A percentile compares a stretch with the other conserved stretches of the same genome.
Evolutionary conservation across 2,329 filamentous ascomycete genomes (phyloP).

Genomic region (Lachnellula suecica): DNA sequence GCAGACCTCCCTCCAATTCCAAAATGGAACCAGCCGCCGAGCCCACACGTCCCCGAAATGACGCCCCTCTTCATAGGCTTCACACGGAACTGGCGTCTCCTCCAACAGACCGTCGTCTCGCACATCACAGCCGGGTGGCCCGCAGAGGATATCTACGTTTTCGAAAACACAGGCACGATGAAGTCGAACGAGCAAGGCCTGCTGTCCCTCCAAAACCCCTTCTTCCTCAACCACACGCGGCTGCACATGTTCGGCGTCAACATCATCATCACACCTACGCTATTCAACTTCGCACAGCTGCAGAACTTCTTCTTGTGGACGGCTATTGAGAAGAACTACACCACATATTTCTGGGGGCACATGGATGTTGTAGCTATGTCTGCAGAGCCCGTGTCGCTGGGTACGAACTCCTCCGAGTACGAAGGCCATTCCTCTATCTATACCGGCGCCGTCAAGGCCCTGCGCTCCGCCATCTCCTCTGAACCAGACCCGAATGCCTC

Average conservation of each 20-base stretch:
- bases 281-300: constrained; percentile 54
- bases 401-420: background rate
- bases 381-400: constrained; percentile 34
- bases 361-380: constrained; percentile 51
- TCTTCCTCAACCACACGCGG: constrained; percentile 52
- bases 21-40: constrained; percentile 43
- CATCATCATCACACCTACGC: constrained; percentile 48
- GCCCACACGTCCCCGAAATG: constrained; percentile 37
- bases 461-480: constrained; percentile 7
- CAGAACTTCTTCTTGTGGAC: constrained; percentile 53
- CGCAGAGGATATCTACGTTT: constrained; percentile 52
- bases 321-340: constrained; percentile 43
- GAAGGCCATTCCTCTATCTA: constrained; percentile 20
- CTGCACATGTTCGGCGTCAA: constrained; percentile 52
- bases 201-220: constrained; percentile 54
- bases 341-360: constrained; percentile 56
- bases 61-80: constrained; percentile 60
- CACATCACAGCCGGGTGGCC: constrained; percentile 62
- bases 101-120: constrained; percentile 54
- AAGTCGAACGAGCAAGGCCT: constrained; percentile 48
- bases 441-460: constrained; percentile 13
- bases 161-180: constrained; percentile 60
- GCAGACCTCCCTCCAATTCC: constrained; percentile 41
- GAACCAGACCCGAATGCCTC: background rate
- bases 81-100: constrained; percentile 53